Evolutionary conservation across 352 stramenopile species (phyloP).

Genomic region (Globisporangium paddicum): DNA sequence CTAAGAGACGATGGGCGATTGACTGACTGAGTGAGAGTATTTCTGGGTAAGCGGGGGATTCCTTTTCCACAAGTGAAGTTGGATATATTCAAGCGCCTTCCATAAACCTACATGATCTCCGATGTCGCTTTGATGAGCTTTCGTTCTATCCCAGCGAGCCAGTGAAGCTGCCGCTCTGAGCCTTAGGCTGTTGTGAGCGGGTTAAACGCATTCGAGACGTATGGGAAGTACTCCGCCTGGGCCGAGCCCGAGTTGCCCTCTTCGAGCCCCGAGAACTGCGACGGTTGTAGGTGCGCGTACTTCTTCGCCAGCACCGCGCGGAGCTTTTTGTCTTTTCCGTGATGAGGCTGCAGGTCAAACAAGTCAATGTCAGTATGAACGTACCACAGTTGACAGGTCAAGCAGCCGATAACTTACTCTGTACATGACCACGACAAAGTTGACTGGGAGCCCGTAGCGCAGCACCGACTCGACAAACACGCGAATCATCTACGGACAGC

Average conservation of each 20-base stretch:
- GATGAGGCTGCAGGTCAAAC: constrained; percentile 42
- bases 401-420: constrained; percentile 36
- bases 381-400: not conserved
- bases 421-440: constrained; percentile 91
- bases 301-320: constrained; percentile 75
- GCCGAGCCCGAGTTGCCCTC: constrained; percentile 46
- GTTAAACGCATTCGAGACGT: constrained; percentile 80
- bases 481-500: constrained; percentile 77
- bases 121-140: not conserved
- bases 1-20: not conserved
- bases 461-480: constrained; percentile 98
- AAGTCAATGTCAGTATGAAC: not conserved
- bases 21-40: not conserved
- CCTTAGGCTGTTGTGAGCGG: constrained; percentile 30
- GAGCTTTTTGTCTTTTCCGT: constrained; percentile 82
- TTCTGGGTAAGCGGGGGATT: not conserved
- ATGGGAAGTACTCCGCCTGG: constrained; percentile 77
- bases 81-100: constrained; percentile 5
- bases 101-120: not conserved
- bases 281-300: constrained; percentile 80
- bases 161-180: not conserved
- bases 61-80: not conserved
- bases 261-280: constrained; percentile 77
- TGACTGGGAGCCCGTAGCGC: constrained; percentile 96
- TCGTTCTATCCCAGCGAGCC: not conserved